A percentile compares a stretch with the other conserved stretches of the same genome.
Evolutionary conservation across 495 filamentous ascomycete species (phyloP).

Genomic region (Trichocladium uniseriatum): DNA sequence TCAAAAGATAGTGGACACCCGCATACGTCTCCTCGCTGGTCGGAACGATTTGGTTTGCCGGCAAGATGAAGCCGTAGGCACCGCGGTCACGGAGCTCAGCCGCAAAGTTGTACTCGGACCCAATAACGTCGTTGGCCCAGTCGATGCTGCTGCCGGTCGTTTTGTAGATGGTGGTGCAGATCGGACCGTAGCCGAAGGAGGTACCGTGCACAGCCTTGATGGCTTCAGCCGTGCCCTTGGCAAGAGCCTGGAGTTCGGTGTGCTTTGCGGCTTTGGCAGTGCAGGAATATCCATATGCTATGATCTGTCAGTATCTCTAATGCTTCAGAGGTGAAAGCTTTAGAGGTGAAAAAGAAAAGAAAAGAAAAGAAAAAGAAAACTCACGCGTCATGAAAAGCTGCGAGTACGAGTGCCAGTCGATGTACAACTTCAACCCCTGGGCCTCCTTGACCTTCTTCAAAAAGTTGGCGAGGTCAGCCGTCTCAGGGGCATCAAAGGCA

Average conservation of each 20-base stretch:
- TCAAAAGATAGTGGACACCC: slow-evolving; percentile 44
- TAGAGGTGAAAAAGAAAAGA: no score
- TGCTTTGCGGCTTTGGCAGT: slow-evolving; percentile 33
- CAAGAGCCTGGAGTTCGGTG: slow-evolving; percentile 36
- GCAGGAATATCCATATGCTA: slow-evolving; percentile 31
- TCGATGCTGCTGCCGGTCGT: slow-evolving; percentile 47
- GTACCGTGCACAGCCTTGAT: slow-evolving; percentile 42
- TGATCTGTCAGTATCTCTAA: no score
- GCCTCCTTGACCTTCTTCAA: slow-evolving; percentile 29
- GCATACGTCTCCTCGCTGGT: slow-evolving; percentile 45
- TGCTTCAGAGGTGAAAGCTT: no score
- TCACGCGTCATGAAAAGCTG: slow-evolving; percentile 29
- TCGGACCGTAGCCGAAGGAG: slow-evolving; percentile 42
- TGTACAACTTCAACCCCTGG: slow-evolving; percentile 48
- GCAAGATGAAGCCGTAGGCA: slow-evolving; percentile 49
- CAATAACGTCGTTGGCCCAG: slow-evolving; percentile 43
- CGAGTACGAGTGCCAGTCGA: slow-evolving; percentile 53
- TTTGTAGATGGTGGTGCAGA: slow-evolving; percentile 51
- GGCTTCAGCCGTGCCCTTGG: slow-evolving; percentile 30
- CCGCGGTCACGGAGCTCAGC: slow-evolving; percentile 38
- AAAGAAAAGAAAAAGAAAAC: no score
- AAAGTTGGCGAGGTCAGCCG: slow-evolving; percentile 33
- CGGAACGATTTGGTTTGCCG: slow-evolving; percentile 46
- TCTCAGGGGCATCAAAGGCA: slow-evolving; percentile 43
- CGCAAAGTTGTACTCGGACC: slow-evolving; percentile 47